These are phyloP conservation scores for Arctostaphylos glauca DNA, from an alignment of 148 eudicot species.

Conservation along the genomic window DNA sequence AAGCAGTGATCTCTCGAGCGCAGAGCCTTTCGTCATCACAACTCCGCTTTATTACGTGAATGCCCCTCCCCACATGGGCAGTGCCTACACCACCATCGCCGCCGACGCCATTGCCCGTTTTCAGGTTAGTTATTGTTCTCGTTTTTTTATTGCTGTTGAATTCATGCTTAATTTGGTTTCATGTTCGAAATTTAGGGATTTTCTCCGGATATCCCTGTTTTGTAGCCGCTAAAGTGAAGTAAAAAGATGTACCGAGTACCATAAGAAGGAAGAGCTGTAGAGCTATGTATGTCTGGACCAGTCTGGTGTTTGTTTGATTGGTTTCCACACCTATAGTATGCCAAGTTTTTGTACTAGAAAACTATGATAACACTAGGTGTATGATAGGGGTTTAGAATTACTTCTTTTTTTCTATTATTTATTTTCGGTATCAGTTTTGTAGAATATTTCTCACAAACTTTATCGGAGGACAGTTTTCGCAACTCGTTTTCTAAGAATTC, in stretches of 20 bases:
- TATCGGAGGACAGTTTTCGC: background rate
- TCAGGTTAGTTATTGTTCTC: slow-evolving; percentile 47
- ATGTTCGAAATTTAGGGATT: background rate
- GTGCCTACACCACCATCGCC: slow-evolving; percentile 97
- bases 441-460: background rate
- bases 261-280: background rate
- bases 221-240: background rate
- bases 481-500: background rate
- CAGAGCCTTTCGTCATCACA: slow-evolving; percentile 70
- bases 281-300: background rate
- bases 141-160: background rate
- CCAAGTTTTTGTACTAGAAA: background rate
- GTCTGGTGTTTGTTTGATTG: background rate
- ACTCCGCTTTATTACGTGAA: slow-evolving; percentile 98
- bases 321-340: background rate
- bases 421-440: background rate
- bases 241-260: background rate
- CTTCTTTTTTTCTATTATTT: background rate
- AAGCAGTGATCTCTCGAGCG: slow-evolving; percentile 7
- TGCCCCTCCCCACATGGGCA: slow-evolving; percentile 99
- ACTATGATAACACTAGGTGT: background rate
- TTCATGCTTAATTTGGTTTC: background rate
- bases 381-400: background rate
- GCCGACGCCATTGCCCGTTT: slow-evolving; percentile 97
- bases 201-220: background rate